phyloP scores from a whole-genome alignment of 441 rosid species.

The Pelargonium australe region DNA sequence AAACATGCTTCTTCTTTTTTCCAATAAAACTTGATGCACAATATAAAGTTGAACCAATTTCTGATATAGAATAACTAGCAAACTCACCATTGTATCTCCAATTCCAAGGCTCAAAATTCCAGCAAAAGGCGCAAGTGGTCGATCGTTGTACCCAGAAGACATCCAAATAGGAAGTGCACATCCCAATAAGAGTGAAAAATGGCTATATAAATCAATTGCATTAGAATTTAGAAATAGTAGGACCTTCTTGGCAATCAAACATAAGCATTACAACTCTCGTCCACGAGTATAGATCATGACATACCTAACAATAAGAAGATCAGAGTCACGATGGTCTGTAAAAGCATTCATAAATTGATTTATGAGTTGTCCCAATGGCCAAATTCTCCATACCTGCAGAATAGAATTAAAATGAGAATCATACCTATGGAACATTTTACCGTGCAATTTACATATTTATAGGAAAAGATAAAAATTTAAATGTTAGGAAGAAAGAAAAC shows the following conservation, averaged over 20 bases:
- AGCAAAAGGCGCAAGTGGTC: slow-evolving; percentile 91
- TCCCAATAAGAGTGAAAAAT: slow-evolving; percentile 89
- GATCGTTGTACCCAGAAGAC: slow-evolving; percentile 88
- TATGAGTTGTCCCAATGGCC: slow-evolving; percentile 72
- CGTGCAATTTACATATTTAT: neutral
- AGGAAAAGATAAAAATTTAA: neutral
- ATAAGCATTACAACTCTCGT: neutral
- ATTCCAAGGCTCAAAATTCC: slow-evolving; percentile 98
- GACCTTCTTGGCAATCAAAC: slow-evolving; percentile 10
- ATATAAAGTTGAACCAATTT: neutral
- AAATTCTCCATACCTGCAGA: slow-evolving; percentile 78
- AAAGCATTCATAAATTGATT: slow-evolving; percentile 93
- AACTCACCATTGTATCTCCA: slow-evolving; percentile 93
- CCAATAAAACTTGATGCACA: neutral
- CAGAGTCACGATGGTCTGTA: slow-evolving; percentile 96
- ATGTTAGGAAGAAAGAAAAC: slow-evolving; percentile 12
- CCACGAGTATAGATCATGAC: slow-evolving; percentile 1
- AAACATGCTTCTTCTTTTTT: neutral
- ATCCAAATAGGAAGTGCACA: slow-evolving; percentile 98
- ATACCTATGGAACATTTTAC: neutral
- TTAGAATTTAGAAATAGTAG: neutral
- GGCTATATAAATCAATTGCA: slow-evolving; percentile 40
- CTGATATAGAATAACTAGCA: slow-evolving; percentile 11
- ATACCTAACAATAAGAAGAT: slow-evolving; percentile 84
- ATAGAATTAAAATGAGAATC: neutral